Base-by-base conservation (phyloP, 768 basidiomycete species). In the Calocera cornea region DNA sequence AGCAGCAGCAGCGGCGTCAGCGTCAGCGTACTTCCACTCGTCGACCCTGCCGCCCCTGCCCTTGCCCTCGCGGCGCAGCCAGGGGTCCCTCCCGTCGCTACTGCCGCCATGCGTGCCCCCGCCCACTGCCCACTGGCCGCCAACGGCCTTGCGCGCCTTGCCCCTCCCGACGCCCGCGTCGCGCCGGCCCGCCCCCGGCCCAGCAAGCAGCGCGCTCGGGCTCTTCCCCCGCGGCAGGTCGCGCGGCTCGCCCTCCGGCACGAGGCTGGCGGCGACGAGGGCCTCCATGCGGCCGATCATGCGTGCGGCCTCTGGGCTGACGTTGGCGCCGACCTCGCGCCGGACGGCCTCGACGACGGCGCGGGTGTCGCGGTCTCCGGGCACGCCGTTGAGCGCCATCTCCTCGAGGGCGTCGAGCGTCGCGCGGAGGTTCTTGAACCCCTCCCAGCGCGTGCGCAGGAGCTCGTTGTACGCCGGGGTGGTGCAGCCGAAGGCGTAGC, bases 401-500 rank as follows among this genome's bases (percentile, higher is more conserved):
- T 95, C 93, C 68, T 86, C 82, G 19, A 95, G 76, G 3, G 87
- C 84, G 22, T 83, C 82, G 65, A 83, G 83, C 0, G 93, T 86
- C 31, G 88, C 90, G 54, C 83, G 81, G 38, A 94, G 77, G 77
- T 95, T 92, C n/a, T 84, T 83, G 79, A 95, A 91, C 66, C 82
- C 84, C 8, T 79, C 77, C 95, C 95, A 97, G 22, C 85, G 84
- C n/a, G 89, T 92, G 72, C 84, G 80, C 31, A 97, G 83, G 22
- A 94, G 81, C 74, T 95, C 92, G 75, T 94, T 92, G 77, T 95
- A 97, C 0, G 87, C 89, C 11, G 82, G 82, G 0, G 93, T 89
- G 11, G 90, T 88, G 76, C 95, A 97, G 1, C 94, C 95, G 72
- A 87, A 87, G 34, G 95, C 87, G 75, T 91, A 97, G 2, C 89